Percentiles rank a stretch among this genome's conserved stretches.
Conservation (phyloP, 2,329 filamentous ascomycete genomes). For the Escovopsis sp. region DNA sequence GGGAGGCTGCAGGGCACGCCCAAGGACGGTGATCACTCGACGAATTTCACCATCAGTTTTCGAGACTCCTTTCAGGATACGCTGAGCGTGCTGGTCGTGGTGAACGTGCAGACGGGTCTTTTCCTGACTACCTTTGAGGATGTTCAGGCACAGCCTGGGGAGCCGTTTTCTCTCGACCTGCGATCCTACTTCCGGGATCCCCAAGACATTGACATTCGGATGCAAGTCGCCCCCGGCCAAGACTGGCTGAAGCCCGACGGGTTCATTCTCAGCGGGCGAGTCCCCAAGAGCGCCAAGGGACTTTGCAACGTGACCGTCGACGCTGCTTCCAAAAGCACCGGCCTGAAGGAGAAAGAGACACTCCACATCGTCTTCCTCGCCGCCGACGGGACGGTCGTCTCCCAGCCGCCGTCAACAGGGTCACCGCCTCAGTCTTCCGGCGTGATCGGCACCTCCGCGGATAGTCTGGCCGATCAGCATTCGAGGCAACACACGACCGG, state of each 20-base stretch:
- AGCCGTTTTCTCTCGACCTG: slow-evolving; percentile 27
- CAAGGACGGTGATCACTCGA: slow-evolving; percentile 38
- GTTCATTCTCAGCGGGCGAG: slow-evolving; percentile 24
- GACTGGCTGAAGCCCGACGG: slow-evolving; percentile 29
- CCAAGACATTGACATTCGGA: slow-evolving; percentile 20
- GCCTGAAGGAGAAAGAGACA: slow-evolving; percentile 20
- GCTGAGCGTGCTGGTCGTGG: slow-evolving; percentile 36
- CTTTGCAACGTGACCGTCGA: slow-evolving; percentile 16
- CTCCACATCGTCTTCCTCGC: slow-evolving; percentile 21
- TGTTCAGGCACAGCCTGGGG: slow-evolving; percentile 25
- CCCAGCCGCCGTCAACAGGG: slow-evolving; percentile 9
- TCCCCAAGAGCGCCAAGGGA: slow-evolving; percentile 21
- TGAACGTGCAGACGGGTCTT: slow-evolving; percentile 21
- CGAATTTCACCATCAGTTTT: slow-evolving; percentile 47
- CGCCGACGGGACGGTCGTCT: slow-evolving; percentile 11
- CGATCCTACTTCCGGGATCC: slow-evolving; percentile 25
- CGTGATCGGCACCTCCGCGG: slow-evolving; percentile 7
- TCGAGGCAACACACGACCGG: slow-evolving; percentile 14
- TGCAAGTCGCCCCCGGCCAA: slow-evolving; percentile 20
- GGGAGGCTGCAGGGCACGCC: slow-evolving; percentile 51
- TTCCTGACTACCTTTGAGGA: slow-evolving; percentile 25
- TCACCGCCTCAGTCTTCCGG: slow-evolving; percentile 11
- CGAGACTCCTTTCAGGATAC: slow-evolving; percentile 43
- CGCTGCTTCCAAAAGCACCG: slow-evolving; percentile 18
- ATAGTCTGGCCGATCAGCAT: slow-evolving; percentile 6